Conservation (phyloP, 2,329 filamentous ascomycete species). For the Pseudogymnoascus sp. region DNA sequence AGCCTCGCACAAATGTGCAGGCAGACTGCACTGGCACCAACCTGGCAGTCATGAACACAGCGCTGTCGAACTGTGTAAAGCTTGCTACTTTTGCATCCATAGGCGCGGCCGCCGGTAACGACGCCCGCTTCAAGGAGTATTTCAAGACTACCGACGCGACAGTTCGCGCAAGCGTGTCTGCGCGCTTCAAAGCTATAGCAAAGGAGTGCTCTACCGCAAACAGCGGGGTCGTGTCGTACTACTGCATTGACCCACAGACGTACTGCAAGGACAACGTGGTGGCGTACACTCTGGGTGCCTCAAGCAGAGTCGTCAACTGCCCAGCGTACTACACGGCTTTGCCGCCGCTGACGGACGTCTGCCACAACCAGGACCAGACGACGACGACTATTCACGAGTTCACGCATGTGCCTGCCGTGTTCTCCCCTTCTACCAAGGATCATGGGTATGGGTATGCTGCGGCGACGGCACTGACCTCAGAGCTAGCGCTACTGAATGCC, state of each 20-base stretch:
- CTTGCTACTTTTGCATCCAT: conserved; percentile 48
- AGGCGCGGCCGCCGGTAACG: conserved; percentile 44
- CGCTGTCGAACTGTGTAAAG: conserved; percentile 47
- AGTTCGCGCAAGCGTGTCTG: conserved; percentile 44
- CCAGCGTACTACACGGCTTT: conserved; percentile 52
- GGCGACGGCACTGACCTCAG: conserved; percentile 38
- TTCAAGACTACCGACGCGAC: conserved; percentile 52
- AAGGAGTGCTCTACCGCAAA: conserved; percentile 48
- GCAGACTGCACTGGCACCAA: conserved; percentile 48
- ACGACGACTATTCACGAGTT: conserved; percentile 61
- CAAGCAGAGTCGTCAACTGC: conserved; percentile 56
- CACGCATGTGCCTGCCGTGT: conserved; percentile 53
- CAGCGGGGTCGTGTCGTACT: conserved; percentile 45
- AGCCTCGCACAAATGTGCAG: conserved; percentile 47
- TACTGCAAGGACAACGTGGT: conserved; percentile 48
- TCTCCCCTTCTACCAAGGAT: conserved; percentile 52
- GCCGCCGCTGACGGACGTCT: conserved; percentile 42
- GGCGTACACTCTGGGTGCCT: conserved; percentile 54
- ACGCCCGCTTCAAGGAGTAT: conserved; percentile 51
- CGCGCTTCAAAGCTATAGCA: conserved; percentile 47
- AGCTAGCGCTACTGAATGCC: conserved; percentile 55
- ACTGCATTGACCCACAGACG: conserved; percentile 52
- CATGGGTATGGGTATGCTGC: conserved; percentile 52
- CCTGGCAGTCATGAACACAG: conserved; percentile 40
- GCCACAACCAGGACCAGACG: conserved; percentile 60